phyloP scores from a whole-genome alignment of 352 stramenopile genomes.

The Saprolegnia diclina region DNA sequence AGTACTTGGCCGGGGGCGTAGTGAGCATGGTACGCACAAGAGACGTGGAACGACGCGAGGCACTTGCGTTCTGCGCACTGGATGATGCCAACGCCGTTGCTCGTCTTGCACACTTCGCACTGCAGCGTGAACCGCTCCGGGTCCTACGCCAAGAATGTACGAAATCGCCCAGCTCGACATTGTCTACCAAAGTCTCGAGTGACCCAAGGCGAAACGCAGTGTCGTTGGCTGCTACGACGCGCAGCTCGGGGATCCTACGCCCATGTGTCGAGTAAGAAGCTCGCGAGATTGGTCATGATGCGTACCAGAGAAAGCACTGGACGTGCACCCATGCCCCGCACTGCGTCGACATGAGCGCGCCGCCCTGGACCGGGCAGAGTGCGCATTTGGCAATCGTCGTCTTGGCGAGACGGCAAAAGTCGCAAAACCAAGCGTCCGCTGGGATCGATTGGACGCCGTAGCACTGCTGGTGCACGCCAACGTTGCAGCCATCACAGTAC shows the following conservation, averaged over 20 bases:
- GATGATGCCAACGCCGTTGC: constrained; percentile 51
- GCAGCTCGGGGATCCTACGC: constrained; percentile 61
- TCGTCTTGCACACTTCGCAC: constrained; percentile 67
- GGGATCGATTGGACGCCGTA: constrained; percentile 72
- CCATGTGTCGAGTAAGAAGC: too few species aligned
- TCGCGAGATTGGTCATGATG: too few species aligned
- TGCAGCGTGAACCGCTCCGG: constrained; percentile 53
- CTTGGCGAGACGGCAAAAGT: constrained; percentile 30
- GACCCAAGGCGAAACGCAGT: constrained; percentile 41
- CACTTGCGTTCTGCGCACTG: constrained; percentile 74
- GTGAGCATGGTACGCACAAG: constrained; percentile 52
- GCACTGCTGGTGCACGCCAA: constrained; percentile 86
- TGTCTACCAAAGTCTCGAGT: constrained; percentile 16
- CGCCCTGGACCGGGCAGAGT: constrained; percentile 58
- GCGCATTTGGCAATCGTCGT: constrained; percentile 35
- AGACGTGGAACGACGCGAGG: constrained; percentile 73
- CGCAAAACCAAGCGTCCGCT: constrained; percentile 80
- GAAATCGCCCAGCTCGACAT: constrained; percentile 23
- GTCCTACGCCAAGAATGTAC: constrained; percentile 30
- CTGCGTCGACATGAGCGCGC: constrained; percentile 52
- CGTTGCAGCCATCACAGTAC: constrained; percentile 85
- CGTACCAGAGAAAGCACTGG: constrained; percentile 74
- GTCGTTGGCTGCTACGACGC: constrained; percentile 33
- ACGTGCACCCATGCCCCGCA: constrained; percentile 77
- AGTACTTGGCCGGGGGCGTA: constrained; percentile 59